These are phyloP conservation scores for Alternaria tenuissima DNA, from an alignment of 2,329 filamentous ascomycete genomes.

Conservation along the genomic window DNA sequence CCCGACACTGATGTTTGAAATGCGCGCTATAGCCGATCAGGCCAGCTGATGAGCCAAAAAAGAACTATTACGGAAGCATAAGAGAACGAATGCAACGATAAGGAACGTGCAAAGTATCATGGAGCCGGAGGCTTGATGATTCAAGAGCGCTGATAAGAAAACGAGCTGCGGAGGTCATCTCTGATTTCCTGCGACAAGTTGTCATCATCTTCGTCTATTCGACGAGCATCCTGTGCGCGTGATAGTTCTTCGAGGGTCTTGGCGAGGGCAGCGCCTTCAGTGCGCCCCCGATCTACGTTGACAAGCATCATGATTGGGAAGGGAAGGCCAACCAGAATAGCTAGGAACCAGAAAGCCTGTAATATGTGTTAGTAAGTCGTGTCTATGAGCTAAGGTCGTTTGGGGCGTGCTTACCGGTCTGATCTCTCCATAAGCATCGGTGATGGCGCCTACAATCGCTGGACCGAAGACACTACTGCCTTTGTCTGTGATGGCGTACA, in stretches of 20 bases:
- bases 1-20: not conserved
- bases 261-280: constrained; percentile 53
- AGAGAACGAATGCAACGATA: constrained; percentile 20
- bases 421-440: constrained; percentile 69
- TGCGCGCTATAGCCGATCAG: not conserved
- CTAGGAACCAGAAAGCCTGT: constrained; percentile 88
- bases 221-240: constrained; percentile 13
- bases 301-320: constrained; percentile 86
- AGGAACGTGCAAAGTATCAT: constrained; percentile 1
- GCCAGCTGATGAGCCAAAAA: not conserved
- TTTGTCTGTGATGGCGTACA: constrained; percentile 98
- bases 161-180: constrained; percentile 22
- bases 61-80: not conserved
- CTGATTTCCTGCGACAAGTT: constrained; percentile 24
- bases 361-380: not conserved
- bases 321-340: constrained; percentile 81
- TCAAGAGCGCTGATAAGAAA: constrained; percentile 29
- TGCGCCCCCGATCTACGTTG: constrained; percentile 71
- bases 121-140: not conserved
- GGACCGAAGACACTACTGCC: constrained; percentile 93
- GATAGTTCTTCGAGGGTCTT: constrained; percentile 45
- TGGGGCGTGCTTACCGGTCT: constrained; percentile 50
- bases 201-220: constrained; percentile 15
- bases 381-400: not conserved
- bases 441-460: constrained; percentile 91